Conservation (phyloP, 352 stramenopile species). For the Phytophthora agathidicida region DNA sequence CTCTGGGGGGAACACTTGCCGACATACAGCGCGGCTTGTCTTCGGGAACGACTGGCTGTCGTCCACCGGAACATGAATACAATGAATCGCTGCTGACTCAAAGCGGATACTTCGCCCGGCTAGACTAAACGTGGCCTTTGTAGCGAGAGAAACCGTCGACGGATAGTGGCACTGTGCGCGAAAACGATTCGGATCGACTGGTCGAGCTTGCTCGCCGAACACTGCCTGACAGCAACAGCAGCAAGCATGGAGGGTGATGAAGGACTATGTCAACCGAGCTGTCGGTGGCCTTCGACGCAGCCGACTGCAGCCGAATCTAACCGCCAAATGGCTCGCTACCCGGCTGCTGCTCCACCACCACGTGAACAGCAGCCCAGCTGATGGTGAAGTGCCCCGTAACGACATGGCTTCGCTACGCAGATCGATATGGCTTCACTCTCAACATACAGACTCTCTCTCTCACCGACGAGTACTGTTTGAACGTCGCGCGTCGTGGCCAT, state of each 20-base stretch:
- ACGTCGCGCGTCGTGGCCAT: conserved; percentile 1
- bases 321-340: not conserved
- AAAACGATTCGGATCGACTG: too few relatives aligned
- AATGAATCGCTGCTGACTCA: conserved; percentile 6
- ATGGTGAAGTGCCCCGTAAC: conserved; percentile 6
- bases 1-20: not conserved
- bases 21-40: not conserved
- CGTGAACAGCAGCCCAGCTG: not conserved
- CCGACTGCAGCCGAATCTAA: not conserved
- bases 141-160: not conserved
- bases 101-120: not conserved
- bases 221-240: too few relatives aligned
- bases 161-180: conserved; percentile 1
- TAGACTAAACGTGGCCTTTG: not conserved
- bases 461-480: conserved; percentile 1
- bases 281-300: too few relatives aligned
- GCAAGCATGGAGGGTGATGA: too few relatives aligned
- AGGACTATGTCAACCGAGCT: too few relatives aligned
- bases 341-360: not conserved
- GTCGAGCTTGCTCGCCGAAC: too few relatives aligned
- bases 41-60: not conserved
- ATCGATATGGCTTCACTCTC: conserved; percentile 2
- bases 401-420: conserved; percentile 10
- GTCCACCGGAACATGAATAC: not conserved
- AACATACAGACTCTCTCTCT: not conserved